phyloP scores from a whole-genome alignment of 1,284 basidiomycete genomes.

The Chondrostereum purpureum region DNA sequence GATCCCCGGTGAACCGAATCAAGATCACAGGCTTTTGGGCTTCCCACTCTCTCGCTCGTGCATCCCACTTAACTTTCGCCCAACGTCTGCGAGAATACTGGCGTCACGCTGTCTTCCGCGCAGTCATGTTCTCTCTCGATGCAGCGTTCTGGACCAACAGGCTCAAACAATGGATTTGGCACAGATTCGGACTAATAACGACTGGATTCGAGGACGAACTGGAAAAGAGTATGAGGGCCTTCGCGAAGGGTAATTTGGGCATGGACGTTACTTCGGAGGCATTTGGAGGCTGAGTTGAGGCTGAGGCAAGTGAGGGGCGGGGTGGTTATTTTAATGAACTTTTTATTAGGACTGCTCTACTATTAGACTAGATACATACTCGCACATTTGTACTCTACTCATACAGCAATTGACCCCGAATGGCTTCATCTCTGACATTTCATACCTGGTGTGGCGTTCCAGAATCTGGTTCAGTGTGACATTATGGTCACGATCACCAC shows the following conservation, averaged over 20 bases:
- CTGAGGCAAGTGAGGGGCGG: no score
- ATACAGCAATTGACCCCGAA: no score
- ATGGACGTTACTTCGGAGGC: constrained; percentile 40
- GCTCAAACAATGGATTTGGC: constrained; percentile 39
- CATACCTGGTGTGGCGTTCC: no score
- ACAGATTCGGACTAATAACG: constrained; percentile 16
- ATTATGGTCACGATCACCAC: no score
- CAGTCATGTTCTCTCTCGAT: constrained; percentile 49
- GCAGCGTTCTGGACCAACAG: constrained; percentile 50
- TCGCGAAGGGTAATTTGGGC: constrained; percentile 52
- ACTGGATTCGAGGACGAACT: constrained; percentile 17
- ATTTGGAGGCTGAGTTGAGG: constrained; percentile 36
- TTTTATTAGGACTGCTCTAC: no score
- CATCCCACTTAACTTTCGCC: constrained; percentile 29
- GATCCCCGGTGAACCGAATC: constrained; percentile 81
- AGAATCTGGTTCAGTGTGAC: no score
- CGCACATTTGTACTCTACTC: no score
- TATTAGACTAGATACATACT: no score
- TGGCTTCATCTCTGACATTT: no score
- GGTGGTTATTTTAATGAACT: no score
- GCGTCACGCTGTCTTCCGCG: constrained; percentile 47
- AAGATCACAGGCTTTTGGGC: constrained; percentile 77
- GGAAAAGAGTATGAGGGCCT: neutral
- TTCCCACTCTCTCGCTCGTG: constrained; percentile 44
- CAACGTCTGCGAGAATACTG: constrained; percentile 42